Conservation (phyloP, 208 protist species). For the Herpetomonas samuelpessoai region DNA sequence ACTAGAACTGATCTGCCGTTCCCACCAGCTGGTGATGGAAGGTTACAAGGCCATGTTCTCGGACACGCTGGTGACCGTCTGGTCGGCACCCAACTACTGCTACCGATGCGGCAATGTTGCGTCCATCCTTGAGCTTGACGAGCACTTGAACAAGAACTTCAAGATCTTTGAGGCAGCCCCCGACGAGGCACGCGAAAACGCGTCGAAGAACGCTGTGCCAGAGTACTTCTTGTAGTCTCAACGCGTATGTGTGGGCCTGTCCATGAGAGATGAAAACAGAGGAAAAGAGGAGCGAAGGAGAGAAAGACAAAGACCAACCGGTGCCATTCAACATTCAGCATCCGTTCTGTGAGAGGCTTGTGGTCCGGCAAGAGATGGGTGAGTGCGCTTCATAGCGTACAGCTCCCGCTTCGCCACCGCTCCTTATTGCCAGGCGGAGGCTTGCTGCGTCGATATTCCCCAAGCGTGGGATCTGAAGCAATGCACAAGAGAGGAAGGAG, state of each 20-base stretch:
- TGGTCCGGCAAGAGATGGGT: no score
- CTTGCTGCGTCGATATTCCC: no score
- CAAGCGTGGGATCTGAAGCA: no score
- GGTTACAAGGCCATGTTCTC: slow-evolving; percentile 95
- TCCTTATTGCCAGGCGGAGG: no score
- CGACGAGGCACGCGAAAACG: slow-evolving; percentile 83
- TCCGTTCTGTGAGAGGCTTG: no score
- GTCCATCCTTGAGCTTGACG: slow-evolving; percentile 97
- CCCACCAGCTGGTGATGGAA: slow-evolving; percentile 97
- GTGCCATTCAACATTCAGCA: no score
- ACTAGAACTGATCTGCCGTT: slow-evolving; percentile 93
- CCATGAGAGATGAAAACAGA: neutral
- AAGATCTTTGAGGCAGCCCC: slow-evolving; percentile 99
- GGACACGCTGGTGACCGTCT: slow-evolving; percentile 94
- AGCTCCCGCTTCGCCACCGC: no score
- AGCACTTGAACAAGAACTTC: slow-evolving; percentile 97
- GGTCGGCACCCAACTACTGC: slow-evolving; percentile 97
- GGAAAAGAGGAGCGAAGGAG: slow-evolving; percentile 2
- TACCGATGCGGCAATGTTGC: slow-evolving; percentile 98
- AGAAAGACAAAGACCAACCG: slow-evolving; percentile 8
- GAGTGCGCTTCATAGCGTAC: no score
- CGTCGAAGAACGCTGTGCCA: slow-evolving; percentile 61
- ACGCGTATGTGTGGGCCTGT: no score
- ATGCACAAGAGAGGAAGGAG: no score
- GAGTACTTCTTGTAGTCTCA: slow-evolving; percentile 86